These are phyloP conservation scores for Rutstroemia sp. DNA, from an alignment of 2,329 filamentous ascomycete species.

Conservation along the genomic window DNA sequence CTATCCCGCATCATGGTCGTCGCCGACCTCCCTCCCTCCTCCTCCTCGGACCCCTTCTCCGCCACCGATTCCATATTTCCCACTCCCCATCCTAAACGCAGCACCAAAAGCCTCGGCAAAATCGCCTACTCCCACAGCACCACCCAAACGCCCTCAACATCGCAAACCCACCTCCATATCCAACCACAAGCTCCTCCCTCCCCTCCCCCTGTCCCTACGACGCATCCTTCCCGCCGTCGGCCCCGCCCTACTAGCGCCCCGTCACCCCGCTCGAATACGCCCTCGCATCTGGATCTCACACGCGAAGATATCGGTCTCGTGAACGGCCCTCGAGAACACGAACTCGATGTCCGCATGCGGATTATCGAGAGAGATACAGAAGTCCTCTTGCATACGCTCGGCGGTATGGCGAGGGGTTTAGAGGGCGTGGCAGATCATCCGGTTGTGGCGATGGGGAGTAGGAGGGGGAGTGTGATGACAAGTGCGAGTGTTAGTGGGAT, in stretches of 20 bases:
- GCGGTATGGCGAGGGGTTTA: constrained; percentile 13
- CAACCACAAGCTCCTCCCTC: not conserved
- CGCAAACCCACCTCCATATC: not conserved
- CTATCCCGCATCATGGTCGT: not conserved
- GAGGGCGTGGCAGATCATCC: not conserved
- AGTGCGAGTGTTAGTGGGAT: too few relatives aligned
- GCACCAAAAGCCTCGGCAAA: not conserved
- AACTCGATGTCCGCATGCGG: constrained; percentile 18
- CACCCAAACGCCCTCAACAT: not conserved
- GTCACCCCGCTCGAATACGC: not conserved
- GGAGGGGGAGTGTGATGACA: not conserved
- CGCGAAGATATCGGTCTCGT: not conserved
- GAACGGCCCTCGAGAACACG: constrained; percentile 15
- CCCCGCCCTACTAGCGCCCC: not conserved
- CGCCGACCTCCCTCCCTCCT: not conserved
- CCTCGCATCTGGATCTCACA: not conserved
- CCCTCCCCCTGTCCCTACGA: not conserved
- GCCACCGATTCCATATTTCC: not conserved
- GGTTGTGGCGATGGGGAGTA: not conserved
- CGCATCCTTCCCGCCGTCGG: not conserved
- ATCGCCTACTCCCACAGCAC: not conserved
- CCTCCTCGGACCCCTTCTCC: not conserved
- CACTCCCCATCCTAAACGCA: not conserved
- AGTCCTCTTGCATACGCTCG: constrained; percentile 17
- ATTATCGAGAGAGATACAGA: constrained; percentile 24